Conservation (phyloP, 2,329 filamentous ascomycete genomes). For the Gyromitra esculenta region DNA sequence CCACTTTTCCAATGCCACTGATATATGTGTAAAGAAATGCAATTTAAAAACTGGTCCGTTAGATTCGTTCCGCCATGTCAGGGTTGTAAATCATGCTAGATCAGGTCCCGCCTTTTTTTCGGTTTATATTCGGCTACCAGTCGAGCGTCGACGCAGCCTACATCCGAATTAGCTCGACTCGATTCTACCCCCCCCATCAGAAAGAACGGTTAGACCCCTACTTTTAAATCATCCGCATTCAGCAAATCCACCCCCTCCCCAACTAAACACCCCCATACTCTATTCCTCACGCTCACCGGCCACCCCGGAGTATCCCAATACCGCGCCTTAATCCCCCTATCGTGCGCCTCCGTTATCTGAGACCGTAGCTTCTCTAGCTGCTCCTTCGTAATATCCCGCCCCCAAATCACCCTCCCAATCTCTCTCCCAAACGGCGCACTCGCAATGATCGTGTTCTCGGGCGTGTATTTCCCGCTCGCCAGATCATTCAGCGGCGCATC, state of each 20-base stretch:
- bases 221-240: conserved; percentile 70
- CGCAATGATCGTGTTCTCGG: conserved; percentile 58
- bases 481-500: conserved; percentile 69
- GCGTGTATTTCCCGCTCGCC: conserved; percentile 55
- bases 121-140: background rate
- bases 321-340: conserved; percentile 67
- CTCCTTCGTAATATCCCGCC: conserved; percentile 38
- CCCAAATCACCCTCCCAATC: conserved; percentile 52
- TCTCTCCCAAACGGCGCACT: conserved; percentile 55
- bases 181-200: background rate
- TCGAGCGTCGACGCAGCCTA: conserved; percentile 24
- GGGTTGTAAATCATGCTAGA: no score
- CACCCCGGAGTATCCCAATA: conserved; percentile 71
- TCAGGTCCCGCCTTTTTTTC: background rate
- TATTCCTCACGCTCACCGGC: conserved; percentile 67
- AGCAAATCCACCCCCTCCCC: conserved; percentile 69
- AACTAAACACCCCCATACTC: conserved; percentile 68
- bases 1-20: background rate
- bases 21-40: background rate
- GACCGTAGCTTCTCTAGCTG: conserved; percentile 56
- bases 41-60: background rate
- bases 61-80: background rate
- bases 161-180: background rate
- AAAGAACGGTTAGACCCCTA: background rate
- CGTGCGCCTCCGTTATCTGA: conserved; percentile 63